Evolutionary conservation across 1,284 basidiomycete species (phyloP), one percentile per base, ranked within the genome.

Genomic region (Athelia sp.): DNA sequence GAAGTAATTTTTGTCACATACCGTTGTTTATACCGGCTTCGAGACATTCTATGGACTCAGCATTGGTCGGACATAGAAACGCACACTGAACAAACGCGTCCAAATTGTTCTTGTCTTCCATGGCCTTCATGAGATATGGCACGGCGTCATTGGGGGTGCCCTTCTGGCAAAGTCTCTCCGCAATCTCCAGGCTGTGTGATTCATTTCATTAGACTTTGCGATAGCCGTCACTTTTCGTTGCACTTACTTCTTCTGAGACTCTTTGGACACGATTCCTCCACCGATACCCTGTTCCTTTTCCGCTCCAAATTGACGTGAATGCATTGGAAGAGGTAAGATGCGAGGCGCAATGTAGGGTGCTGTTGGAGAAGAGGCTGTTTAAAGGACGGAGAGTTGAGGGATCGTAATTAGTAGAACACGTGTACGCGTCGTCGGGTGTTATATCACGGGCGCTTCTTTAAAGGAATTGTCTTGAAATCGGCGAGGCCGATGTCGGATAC

Each of bases 31-130:
- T 57, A 3, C 57, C 57, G 17, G 52, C 44, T 44, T 61, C 56
- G 3, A 64, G 56, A 21, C 60, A 42, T 19, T 55, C 34, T 1
- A 63, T 10, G 8, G 57, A 52, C 38, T 52, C 50, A 14, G 55
- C 49, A 3, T 58, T 43, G 34, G 56, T 57, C 17, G 60, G 58
- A 55, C 54, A 56, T 17, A 63, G 50, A 52, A 62, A 62, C 10
- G 61, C 60, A 43, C 58, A 46, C 43, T 63, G 63, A 8, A 66
- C 45, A 22, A 53, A 56, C 21, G 60, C 62, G 47, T 65, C 62
- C 9, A 62, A 48, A 42, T 64, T 64, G 51, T 62, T 59, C 14
- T 54, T 56, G 49, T 62, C 63, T 34, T 64, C 58, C 58, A 65
- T 56, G 2, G 60, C 64, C 43, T 61, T 61, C 11, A 53, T 22